These are phyloP conservation scores for Cylindricascospora bacillispora DNA, from an alignment of 1,139 yeast species.

Conservation along the genomic window DNA sequence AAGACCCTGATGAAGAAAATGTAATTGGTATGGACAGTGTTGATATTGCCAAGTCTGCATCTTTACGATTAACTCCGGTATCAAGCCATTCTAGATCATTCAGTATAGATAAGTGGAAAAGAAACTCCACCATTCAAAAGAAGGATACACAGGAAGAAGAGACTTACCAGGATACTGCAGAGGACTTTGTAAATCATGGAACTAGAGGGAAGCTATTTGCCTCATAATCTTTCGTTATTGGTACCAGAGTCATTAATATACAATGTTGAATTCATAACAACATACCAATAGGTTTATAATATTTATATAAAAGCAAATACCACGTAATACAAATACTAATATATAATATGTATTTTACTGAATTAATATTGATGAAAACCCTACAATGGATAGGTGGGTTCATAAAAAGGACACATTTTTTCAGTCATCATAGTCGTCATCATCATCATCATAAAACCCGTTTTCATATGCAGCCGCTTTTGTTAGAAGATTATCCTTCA, in stretches of 20 bases:
- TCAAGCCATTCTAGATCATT: conserved; percentile 2
- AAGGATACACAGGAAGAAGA: conserved; percentile 9
- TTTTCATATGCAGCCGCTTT: conserved; percentile 42
- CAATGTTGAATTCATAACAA: too few species aligned
- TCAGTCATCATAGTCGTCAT: not conserved
- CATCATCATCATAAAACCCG: conserved; percentile 41
- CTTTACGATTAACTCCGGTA: conserved; percentile 11
- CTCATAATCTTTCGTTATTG: not conserved
- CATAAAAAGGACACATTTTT: not conserved
- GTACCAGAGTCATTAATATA: too few species aligned
- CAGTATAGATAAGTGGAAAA: conserved; percentile 4
- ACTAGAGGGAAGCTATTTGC: conserved; percentile 17
- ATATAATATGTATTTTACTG: not conserved
- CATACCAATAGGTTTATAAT: too few species aligned
- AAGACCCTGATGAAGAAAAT: conserved; percentile 26
- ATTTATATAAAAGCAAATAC: too few species aligned
- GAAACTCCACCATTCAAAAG: conserved; percentile 7
- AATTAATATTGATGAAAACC: not conserved
- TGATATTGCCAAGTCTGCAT: conserved; percentile 20
- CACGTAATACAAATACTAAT: not conserved
- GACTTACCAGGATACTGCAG: conserved; percentile 22
- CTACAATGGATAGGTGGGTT: not conserved
- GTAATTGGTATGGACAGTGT: conserved; percentile 21
- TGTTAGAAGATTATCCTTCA: conserved; percentile 42
- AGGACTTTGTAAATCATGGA: conserved; percentile 13